Evolutionary conservation across 768 basidiomycete genomes (phyloP), one percentile per base, ranked within the genome.

Genomic region (Tephrocybe rancida): DNA sequence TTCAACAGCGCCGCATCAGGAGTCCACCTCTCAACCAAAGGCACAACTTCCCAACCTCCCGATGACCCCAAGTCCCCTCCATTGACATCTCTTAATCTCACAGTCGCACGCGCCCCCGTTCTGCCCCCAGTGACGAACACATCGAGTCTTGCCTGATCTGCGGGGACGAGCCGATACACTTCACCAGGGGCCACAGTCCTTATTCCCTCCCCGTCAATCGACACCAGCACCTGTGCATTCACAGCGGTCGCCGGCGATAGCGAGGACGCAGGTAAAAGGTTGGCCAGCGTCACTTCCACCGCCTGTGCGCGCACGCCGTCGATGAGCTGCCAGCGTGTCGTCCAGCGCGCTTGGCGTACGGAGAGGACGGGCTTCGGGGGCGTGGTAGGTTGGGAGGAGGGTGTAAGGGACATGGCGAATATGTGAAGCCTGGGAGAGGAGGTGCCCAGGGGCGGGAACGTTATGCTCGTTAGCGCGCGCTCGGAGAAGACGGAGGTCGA

Each of bases 261-360:
- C 1, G 68, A 44, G 30, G 44, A 67, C 2, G 67, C 65, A 0
- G 82, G 76, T 8, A 80, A 66, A 10, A 82, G 66, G 56, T 85
- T 85, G 18, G 76, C 75, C 11, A 85, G 57, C 0, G 79, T 81
- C 37, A 85, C 73, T 39, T 81, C 78, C 0, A 85, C 74, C 0
- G 72, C 73, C 57, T 83, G 81, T 2, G 73, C 74, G 21, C 72
- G 73, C 42, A 62, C 61, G 2, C 67, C 68, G 24, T 67, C 38
- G 25, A 75, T 61, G n/a, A 71, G 61, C 29, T 76, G 72, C 80
- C 79, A 82, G 19, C 79, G 72, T 0, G 72, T 73, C 7, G 75
- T 75, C 48, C 80, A 81, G 10, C 73, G 68, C 1, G 73, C 74
- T 10, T 66, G 68, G 25, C 77, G 77, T 43, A 81, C 60, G n/a